These are phyloP conservation scores for Posidonia australis DNA, from an alignment of 106 monocot species.

Conservation along the genomic window DNA sequence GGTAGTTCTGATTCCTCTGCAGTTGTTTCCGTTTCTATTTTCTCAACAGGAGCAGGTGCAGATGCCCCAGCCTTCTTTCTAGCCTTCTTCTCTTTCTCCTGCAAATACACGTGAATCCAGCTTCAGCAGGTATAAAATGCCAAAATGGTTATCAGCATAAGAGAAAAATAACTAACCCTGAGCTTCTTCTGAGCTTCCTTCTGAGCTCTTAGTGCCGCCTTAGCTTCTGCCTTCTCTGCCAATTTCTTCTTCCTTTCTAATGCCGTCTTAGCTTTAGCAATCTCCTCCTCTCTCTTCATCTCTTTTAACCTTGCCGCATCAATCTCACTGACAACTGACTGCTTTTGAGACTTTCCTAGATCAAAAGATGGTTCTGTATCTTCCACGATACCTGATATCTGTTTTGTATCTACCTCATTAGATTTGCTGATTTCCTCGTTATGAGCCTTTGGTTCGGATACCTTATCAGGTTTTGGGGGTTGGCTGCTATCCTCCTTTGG, in stretches of 20 bases:
- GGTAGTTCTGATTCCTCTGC: conserved; percentile 35
- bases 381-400: conserved; percentile 3
- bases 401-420: conserved; percentile 13
- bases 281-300: conserved; percentile 81
- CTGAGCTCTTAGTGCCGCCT: conserved; percentile 36
- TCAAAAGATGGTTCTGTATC: conserved; percentile 8
- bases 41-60: conserved; percentile 14
- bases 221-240: conserved; percentile 73
- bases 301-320: conserved; percentile 63
- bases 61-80: conserved; percentile 53
- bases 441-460: conserved; percentile 4
- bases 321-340: conserved; percentile 16
- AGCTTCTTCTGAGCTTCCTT: conserved; percentile 54
- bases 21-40: conserved; percentile 31
- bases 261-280: conserved; percentile 71
- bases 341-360: conserved; percentile 16
- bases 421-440: conserved; percentile 11
- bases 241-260: conserved; percentile 81
- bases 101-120: conserved; percentile 1
- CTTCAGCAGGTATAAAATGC: background rate
- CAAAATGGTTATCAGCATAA: background rate
- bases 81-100: conserved; percentile 77
- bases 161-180: conserved; percentile 3
- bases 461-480: conserved; percentile 8
- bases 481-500: conserved; percentile 22